Base-by-base conservation (phyloP, 805 yeast species). In the Tetrapisispora taiwanensis region DNA sequence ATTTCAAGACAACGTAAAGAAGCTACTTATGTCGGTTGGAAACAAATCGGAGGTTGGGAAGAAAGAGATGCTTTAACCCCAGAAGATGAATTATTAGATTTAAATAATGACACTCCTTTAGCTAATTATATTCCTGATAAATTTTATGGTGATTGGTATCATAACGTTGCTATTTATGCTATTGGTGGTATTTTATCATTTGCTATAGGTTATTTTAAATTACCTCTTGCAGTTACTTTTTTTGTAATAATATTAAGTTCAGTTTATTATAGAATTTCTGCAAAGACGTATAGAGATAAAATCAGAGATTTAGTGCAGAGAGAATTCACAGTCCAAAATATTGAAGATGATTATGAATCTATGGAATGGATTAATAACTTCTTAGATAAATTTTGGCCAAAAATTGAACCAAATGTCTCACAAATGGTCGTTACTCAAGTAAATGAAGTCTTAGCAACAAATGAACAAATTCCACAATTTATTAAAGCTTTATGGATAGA, bases 61-160 rank as follows among this genome's bases (percentile, higher is more conserved):
- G 78, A 78, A 46, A 73, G 74, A 35, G 89, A 83, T 60, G 66
- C 68, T 1, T 67, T 85, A 52, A 78, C 76, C 8, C 62, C 63
- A 12, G 84, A 81, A 31, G 95, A 86, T 59, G 84, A 81, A 54
- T 68, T 79, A 45, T 72, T 75, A 49, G 95, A 88, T 61, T 68
- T 88, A 52, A 72, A 81, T 20, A 74, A 76, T 20, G 79, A 87
- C 18, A 85, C 97, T 0, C 56, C 84, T 30, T 68, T 89, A 46
- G 96, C 88, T 56, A 72, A 76, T 46, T 75, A 81, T 55, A 66
- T 92, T 43, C 94, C 94, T 7, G 82, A 85, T 26, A 70, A 66
- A 31, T 74, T 78, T 14, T 85, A 84, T 55, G 98, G 98, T 43
- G 97, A 92, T 59, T 92, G 98, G 98, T 92, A 82, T 59, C 97